These are phyloP conservation scores for Dalechampia spathulata DNA, from an alignment of 441 rosid genomes.

Conservation along the genomic window DNA sequence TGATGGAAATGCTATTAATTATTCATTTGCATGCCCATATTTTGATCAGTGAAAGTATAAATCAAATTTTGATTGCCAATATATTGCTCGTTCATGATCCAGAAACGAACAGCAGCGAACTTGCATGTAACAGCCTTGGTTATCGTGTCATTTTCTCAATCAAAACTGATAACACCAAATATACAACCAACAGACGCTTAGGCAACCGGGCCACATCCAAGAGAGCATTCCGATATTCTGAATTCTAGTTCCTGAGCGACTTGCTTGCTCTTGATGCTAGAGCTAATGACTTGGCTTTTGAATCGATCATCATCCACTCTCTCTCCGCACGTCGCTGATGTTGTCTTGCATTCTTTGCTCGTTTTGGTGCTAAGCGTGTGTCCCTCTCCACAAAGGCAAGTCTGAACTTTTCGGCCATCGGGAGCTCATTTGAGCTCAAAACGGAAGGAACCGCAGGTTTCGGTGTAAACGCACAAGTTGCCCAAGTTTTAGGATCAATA, in stretches of 20 bases:
- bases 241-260: conserved; percentile 36
- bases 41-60: no score
- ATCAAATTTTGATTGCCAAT: no score
- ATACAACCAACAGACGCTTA: not conserved
- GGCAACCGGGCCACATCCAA: not conserved
- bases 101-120: no score
- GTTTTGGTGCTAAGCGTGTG: conserved; percentile 77
- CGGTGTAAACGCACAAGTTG: conserved; percentile 24
- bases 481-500: conserved; percentile 67
- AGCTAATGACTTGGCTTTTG: conserved; percentile 54
- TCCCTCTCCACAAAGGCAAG: conserved; percentile 82
- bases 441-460: conserved; percentile 22
- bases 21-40: no score
- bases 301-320: conserved; percentile 51
- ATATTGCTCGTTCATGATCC: no score
- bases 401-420: conserved; percentile 83
- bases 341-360: conserved; percentile 88
- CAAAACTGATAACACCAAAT: not conserved
- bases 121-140: no score
- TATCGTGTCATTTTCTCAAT: no score
- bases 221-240: not conserved
- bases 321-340: conserved; percentile 80
- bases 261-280: conserved; percentile 55
- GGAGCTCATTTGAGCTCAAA: conserved; percentile 40
- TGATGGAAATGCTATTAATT: no score